Evolutionary conservation across 1,284 basidiomycete genomes (phyloP), one percentile per base, ranked within the genome.

Genomic region (Phenoliferia sp.): DNA sequence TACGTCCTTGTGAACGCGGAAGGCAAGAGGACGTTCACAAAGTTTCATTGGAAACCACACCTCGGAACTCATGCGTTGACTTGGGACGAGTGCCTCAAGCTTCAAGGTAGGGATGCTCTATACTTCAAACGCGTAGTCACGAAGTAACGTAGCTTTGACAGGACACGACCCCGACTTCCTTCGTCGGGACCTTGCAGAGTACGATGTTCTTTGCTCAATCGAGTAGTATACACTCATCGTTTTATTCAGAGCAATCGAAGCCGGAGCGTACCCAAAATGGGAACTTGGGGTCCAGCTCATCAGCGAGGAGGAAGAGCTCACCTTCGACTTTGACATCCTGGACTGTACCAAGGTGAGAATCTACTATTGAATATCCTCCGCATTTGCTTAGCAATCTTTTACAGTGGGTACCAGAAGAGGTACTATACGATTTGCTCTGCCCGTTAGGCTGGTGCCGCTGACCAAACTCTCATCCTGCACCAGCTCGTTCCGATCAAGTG

Each of bases 21-120:
- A 22, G 86, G 86, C 61, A 84, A 90, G 74, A 84, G 86, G 1
- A 83, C 84, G 68, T 70, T 67, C 35, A 90, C 92, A 79, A 93
- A 93, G 78, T 93, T 91, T 79, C 90, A 92, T 78, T 90, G 86
- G 82, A 85, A 85, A 48, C 89, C 90, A 0, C 90, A 80, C 77
- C 84, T 91, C 26, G 90, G 91, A 48, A 77, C 77, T 28, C 89
- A 92, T 76, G 88, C 86, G 66, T 79, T 92, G n/a, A 81, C 87
- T 16, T 93, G 91, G 90, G 90, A 93, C 69, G 91, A 93, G 75
- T 89, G 89, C 0, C 81, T 92, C 67, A 92, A 92, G 77, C 84
- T 93, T 58, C 77, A 77, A n/a, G 90, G 52, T 15, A 15, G 15
- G 19, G 52, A 28, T 54, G 26, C 26, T 26, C 12, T 29, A 10